phyloP scores from a whole-genome alignment of 108 stramenopile genomes.

The Fistulifera pelliculosa region DNA sequence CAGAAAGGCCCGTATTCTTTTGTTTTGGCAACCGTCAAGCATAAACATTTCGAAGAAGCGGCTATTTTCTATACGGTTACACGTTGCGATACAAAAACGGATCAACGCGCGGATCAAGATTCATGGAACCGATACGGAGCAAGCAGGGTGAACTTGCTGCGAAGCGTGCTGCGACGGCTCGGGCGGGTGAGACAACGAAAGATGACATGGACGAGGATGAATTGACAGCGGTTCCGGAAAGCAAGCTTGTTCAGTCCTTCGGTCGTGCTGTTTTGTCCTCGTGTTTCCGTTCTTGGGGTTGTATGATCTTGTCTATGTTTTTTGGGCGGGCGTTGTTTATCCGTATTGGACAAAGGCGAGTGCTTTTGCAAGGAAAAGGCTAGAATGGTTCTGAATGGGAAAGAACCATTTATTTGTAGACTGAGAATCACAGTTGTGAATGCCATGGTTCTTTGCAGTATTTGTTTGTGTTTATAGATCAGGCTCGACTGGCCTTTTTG shows the following conservation, averaged over 20 bases:
- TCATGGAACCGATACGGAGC: conserved; percentile 38
- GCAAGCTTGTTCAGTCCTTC: neutral
- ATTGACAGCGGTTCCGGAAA: neutral
- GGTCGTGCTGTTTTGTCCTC: conserved; percentile 8
- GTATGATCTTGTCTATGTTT: conserved; percentile 17
- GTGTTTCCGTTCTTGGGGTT: conserved; percentile 17
- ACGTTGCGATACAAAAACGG: conserved; percentile 24
- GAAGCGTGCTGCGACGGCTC: conserved; percentile 19
- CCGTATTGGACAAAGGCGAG: conserved; percentile 7
- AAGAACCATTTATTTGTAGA: conserved; percentile 24
- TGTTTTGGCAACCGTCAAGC: conserved; percentile 39
- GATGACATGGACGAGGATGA: neutral
- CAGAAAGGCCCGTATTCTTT: conserved; percentile 45
- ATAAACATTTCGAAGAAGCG: conserved; percentile 57
- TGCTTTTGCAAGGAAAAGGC: conserved; percentile 9
- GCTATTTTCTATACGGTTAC: conserved; percentile 45
- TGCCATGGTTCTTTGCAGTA: conserved; percentile 57
- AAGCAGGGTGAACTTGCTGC: conserved; percentile 34
- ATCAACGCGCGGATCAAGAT: conserved; percentile 52
- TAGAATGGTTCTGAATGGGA: conserved; percentile 29
- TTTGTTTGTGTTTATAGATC: conserved; percentile 67
- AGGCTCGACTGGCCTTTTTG: conserved; percentile 45
- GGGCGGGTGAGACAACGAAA: neutral
- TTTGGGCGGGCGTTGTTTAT: conserved; percentile 4
- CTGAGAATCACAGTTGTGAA: conserved; percentile 63